phyloP scores from a whole-genome alignment of 129 eudicot species.

The Logfia minima region DNA sequence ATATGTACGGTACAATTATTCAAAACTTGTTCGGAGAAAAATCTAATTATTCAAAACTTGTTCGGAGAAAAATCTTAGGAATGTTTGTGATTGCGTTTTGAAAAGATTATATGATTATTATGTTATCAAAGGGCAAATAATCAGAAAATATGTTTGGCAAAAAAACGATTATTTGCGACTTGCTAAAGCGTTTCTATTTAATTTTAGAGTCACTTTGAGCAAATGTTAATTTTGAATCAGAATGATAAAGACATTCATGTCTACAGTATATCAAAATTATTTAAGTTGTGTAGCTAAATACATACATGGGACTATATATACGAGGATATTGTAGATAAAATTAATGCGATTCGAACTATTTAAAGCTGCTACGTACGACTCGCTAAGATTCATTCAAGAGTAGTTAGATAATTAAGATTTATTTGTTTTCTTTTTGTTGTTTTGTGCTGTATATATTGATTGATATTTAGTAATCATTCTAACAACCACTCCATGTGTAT shows the following conservation, averaged over 20 bases:
- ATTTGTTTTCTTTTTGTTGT: neutral
- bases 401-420: neutral
- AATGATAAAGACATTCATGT: neutral
- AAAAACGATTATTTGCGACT: no score
- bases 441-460: neutral
- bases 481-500: neutral
- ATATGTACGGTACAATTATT: neutral
- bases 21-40: neutral
- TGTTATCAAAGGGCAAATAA: no score
- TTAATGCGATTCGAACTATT: neutral
- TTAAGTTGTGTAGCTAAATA: neutral
- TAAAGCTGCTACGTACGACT: neutral
- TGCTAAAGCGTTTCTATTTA: no score
- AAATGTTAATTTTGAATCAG: no score
- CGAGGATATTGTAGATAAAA: neutral
- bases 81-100: no score
- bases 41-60: neutral
- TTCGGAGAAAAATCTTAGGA: neutral
- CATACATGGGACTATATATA: neutral
- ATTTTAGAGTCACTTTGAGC: no score
- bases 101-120: no score
- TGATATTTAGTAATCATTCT: neutral
- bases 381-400: neutral
- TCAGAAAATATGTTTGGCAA: no score
- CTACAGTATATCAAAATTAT: neutral